phyloP scores from a whole-genome alignment of 805 yeast genomes.

The Wickerhamomyces xylosicus region DNA sequence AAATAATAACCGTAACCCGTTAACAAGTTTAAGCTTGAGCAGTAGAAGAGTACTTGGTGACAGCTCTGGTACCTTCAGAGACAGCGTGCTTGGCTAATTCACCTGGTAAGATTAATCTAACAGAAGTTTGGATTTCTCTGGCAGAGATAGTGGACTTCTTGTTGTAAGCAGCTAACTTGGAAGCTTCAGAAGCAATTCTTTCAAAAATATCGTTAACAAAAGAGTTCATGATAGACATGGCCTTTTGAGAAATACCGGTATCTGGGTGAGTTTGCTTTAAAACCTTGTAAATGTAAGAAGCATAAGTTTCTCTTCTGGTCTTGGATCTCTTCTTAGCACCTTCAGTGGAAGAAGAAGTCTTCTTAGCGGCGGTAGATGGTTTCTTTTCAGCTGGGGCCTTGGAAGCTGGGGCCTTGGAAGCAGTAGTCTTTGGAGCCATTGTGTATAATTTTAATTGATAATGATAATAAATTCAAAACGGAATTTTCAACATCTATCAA shows the following conservation, averaged over 20 bases:
- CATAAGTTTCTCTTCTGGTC: conserved; percentile 96
- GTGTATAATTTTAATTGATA: conserved; percentile 1
- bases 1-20: conserved; percentile 3
- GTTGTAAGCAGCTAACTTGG: conserved; percentile 97
- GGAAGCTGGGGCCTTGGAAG: conserved; percentile 36
- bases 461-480: too few relatives aligned
- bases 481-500: too few relatives aligned
- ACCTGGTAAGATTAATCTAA: conserved; percentile 96
- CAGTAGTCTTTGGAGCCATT: conserved; percentile 48
- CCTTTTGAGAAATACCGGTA: conserved; percentile 97
- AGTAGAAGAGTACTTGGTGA: conserved; percentile 83
- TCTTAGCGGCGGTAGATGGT: conserved; percentile 76
- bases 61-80: conserved; percentile 98
- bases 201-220: conserved; percentile 96
- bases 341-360: conserved; percentile 71
- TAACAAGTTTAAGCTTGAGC: conserved; percentile 26
- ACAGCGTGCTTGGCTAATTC: conserved; percentile 98
- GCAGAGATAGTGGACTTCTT: conserved; percentile 96
- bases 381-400: conserved; percentile 97
- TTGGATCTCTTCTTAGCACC: conserved; percentile 87
- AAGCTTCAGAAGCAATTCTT: conserved; percentile 96
- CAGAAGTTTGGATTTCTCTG: conserved; percentile 98
- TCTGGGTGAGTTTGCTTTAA: conserved; percentile 98
- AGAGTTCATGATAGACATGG: conserved; percentile 97
- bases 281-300: conserved; percentile 96